phyloP scores from a whole-genome alignment of 2,329 filamentous ascomycete genomes.

The Colletotrichum filicis region DNA sequence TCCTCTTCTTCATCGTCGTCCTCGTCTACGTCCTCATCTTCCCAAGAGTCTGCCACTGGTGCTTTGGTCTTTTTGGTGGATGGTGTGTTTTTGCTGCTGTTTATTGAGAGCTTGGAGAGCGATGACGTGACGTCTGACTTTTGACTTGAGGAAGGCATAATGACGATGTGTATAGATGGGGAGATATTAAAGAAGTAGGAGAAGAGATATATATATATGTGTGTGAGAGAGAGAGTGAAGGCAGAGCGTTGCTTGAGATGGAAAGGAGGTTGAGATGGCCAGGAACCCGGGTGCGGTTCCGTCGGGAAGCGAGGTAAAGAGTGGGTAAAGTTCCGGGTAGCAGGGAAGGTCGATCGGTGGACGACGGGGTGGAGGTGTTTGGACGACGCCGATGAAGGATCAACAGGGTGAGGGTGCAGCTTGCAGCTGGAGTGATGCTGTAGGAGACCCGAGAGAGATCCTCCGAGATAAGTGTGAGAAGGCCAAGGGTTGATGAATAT shows the following conservation, averaged over 20 bases:
- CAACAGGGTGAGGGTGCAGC: conserved; percentile 23
- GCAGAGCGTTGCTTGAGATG: conserved; percentile 10
- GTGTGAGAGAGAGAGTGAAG: not conserved
- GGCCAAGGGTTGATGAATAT: not conserved
- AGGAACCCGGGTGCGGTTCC: conserved; percentile 8
- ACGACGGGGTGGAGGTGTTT: not conserved
- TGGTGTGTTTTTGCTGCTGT: conserved; percentile 34
- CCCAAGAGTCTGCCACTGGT: conserved; percentile 56
- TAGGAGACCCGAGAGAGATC: not conserved
- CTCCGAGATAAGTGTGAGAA: not conserved
- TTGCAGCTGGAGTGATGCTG: not conserved
- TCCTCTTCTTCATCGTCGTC: conserved; percentile 40
- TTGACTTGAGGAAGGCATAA: conserved; percentile 37
- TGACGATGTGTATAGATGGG: not conserved
- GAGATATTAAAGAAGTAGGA: not conserved
- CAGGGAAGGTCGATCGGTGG: conserved; percentile 21
- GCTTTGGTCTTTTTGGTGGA: conserved; percentile 39
- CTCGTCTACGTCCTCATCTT: conserved; percentile 60
- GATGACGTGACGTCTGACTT: conserved; percentile 42
- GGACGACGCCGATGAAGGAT: conserved; percentile 8
- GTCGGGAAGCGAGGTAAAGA: conserved; percentile 27
- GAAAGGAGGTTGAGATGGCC: not conserved
- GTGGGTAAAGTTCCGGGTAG: not conserved
- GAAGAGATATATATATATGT: too few relatives aligned
- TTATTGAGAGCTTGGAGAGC: conserved; percentile 46